A percentile compares a stretch with the other conserved stretches of the same genome.
Evolutionary conservation across 371 early-diverging fungal species (phyloP).

Genomic region (Catenaria anguillulae): DNA sequence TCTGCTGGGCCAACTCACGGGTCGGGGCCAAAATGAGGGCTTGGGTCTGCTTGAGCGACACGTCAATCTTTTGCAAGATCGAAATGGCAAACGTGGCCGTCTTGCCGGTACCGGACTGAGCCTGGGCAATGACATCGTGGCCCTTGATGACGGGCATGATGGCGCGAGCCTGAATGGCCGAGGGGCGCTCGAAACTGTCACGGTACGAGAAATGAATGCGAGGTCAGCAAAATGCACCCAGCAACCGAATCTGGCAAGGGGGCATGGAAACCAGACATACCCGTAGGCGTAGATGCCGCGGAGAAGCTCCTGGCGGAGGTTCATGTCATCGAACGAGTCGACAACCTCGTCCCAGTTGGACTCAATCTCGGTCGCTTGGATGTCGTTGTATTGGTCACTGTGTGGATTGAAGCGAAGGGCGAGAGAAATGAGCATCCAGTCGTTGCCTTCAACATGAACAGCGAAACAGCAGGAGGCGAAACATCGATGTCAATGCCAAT

Average conservation of each 20-base stretch:
- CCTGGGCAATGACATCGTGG: constrained; percentile 97
- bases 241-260: background rate
- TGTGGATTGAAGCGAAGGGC: too few relatives aligned
- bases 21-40: constrained; percentile 96
- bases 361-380: constrained; percentile 17
- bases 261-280: constrained; percentile 18
- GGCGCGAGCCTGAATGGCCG: constrained; percentile 96
- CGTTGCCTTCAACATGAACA: too few relatives aligned
- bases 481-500: too few relatives aligned
- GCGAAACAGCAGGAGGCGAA: too few relatives aligned
- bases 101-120: constrained; percentile 99
- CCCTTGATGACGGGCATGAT: constrained; percentile 86
- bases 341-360: constrained; percentile 44
- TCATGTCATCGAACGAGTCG: constrained; percentile 82
- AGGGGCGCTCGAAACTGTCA: constrained; percentile 58
- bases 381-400: constrained; percentile 13
- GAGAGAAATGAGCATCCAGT: too few relatives aligned
- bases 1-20: constrained; percentile 98
- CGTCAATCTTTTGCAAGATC: constrained; percentile 85
- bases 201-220: background rate
- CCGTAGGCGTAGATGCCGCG: constrained; percentile 96
- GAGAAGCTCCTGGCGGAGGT: constrained; percentile 83
- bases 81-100: constrained; percentile 99
- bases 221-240: background rate
- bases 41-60: constrained; percentile 70